phyloP scores from a whole-genome alignment of 192 early-diverging fungal genomes.

The Mortierella antarctica region DNA sequence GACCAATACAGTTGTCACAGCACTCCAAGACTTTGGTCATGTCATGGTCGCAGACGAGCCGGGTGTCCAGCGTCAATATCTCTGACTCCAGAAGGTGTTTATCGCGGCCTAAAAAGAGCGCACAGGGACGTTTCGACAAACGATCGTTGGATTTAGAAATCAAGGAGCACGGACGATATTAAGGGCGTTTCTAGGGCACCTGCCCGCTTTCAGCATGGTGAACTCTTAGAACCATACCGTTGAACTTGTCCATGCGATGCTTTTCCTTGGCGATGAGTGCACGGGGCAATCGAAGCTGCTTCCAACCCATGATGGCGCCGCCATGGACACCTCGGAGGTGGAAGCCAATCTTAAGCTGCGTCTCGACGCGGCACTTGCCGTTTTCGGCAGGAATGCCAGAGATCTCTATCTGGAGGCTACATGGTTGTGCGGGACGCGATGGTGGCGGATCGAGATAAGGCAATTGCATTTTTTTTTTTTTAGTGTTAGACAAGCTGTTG shows the following conservation, averaged over 20 bases:
- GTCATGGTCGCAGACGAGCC: slow-evolving; percentile 80
- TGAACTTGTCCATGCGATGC: slow-evolving; percentile 64
- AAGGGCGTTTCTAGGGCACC: not conserved
- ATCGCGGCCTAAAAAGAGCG: slow-evolving; percentile 37
- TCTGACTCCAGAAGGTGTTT: slow-evolving; percentile 53
- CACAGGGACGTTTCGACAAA: not conserved
- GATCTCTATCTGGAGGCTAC: slow-evolving; percentile 40
- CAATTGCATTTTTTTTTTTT: slow-evolving; percentile 21
- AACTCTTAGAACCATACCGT: slow-evolving; percentile 19
- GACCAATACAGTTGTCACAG: slow-evolving; percentile 76
- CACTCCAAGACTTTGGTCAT: slow-evolving; percentile 73
- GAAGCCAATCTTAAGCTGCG: slow-evolving; percentile 84
- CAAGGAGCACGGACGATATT: not conserved
- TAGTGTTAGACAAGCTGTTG: not conserved
- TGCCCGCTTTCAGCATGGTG: too few species aligned
- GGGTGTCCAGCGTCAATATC: slow-evolving; percentile 73
- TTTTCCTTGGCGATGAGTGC: slow-evolving; percentile 76
- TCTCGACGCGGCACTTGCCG: slow-evolving; percentile 81
- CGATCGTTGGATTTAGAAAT: not conserved
- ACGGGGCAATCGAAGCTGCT: slow-evolving; percentile 80
- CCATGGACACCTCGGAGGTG: slow-evolving; percentile 66
- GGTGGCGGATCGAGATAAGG: slow-evolving; percentile 14
- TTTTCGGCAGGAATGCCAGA: slow-evolving; percentile 53
- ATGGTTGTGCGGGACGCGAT: not conserved
- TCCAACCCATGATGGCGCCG: slow-evolving; percentile 67